These are phyloP conservation scores for Phyllosticta ampelicida DNA, from an alignment of 2,329 filamentous ascomycete species.

Conservation along the genomic window DNA sequence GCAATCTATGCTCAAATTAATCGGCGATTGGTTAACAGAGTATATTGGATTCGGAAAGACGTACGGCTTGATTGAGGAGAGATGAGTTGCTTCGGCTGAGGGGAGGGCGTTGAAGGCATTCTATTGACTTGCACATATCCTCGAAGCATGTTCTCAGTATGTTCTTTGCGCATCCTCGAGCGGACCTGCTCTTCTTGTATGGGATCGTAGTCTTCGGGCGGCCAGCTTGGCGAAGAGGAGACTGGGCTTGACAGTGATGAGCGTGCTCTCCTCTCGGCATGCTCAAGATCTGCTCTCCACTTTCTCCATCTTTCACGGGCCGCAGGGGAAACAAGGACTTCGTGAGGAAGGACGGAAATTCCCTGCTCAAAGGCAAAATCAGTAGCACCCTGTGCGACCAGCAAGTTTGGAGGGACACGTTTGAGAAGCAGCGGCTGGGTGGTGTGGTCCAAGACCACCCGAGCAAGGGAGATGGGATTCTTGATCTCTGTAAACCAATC, in stretches of 20 bases:
- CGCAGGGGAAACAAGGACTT: constrained; percentile 67
- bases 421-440: constrained; percentile 68
- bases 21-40: neutral
- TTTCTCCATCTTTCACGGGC: constrained; percentile 67
- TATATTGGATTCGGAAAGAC: neutral
- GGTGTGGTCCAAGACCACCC: constrained; percentile 68
- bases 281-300: constrained; percentile 63
- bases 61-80: neutral
- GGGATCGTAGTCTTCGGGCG: constrained; percentile 13
- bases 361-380: constrained; percentile 76
- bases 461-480: constrained; percentile 83
- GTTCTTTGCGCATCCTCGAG: constrained; percentile 25
- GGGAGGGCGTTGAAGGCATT: neutral
- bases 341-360: constrained; percentile 61
- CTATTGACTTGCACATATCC: neutral
- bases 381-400: constrained; percentile 75
- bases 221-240: neutral
- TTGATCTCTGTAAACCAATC: constrained; percentile 56
- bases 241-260: constrained; percentile 14
- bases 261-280: constrained; percentile 42
- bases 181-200: constrained; percentile 22
- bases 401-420: constrained; percentile 82
- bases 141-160: constrained; percentile 26
- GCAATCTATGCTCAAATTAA: neutral
- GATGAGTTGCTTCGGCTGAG: neutral